Base-by-base conservation (phyloP, 345 rosid species). In the Lepidium aucheri region DNA sequence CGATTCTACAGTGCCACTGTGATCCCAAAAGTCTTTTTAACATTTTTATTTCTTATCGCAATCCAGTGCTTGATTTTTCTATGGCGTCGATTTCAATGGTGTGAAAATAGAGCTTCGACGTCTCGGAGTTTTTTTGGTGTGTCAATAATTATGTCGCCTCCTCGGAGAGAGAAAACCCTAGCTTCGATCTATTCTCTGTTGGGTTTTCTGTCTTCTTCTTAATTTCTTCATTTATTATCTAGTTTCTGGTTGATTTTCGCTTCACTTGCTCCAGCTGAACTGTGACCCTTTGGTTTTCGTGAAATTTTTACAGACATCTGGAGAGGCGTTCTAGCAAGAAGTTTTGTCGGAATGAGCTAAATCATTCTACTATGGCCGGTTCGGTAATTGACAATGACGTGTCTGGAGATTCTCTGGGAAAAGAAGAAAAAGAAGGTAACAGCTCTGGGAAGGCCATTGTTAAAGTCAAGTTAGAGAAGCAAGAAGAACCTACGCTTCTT, bases 341-440 rank as follows among this genome's bases (percentile, higher is more conserved):
- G 33, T 14, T 53, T 39, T 72, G 86, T 70, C 69, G 74, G 79
- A 67, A 70, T 69, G 81, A 82, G 60, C 63, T 77, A 38, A 79
- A 77, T 58, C 71, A 58, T 16, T 53, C 69, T 4, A 74, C 69
- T 44, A 76, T 87, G 87, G 68, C 80, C 20, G 72, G 62, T 44
- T 78, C 83, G 87, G 76, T 78, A 36, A 60, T 42, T 51, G 63
- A 52, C 32, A 77, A 70, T 39, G 78, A 26, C 50, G 77, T 55
- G 40, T 45, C 73, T 49, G 61, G 45, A 24, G 51, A 26, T 41
- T 69, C 36, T 38, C 63, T 45, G 53, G 63, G 9, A 22, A 20
- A 8, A 30, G 39, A 7, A 7, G 20, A 30, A 30, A 1, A 4
- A 0, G 11, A 56, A 39, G 47, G 35, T 33, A 52, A 68, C 40